A percentile compares a stretch with the other conserved stretches of the same genome.
Evolutionary conservation across 129 eudicot species (phyloP).

Genomic region (Escallonia herrerae): DNA sequence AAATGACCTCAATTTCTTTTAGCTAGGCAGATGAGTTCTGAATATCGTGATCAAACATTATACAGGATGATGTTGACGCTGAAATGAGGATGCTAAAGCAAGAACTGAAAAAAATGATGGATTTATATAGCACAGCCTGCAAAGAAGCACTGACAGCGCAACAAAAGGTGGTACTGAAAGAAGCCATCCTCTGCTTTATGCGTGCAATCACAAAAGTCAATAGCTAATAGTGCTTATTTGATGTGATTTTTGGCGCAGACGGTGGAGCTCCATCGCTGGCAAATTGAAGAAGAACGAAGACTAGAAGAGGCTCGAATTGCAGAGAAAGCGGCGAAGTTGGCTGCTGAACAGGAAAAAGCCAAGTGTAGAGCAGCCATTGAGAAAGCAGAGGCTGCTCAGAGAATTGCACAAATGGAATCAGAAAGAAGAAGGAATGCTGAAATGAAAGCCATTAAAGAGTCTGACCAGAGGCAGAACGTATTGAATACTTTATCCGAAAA

Average conservation of each 20-base stretch:
- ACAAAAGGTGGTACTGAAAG: constrained; percentile 31
- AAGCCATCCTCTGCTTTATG: not conserved
- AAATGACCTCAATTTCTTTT: not conserved
- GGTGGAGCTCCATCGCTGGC: constrained; percentile 56
- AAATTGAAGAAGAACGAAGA: constrained; percentile 43
- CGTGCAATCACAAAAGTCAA: too few relatives aligned
- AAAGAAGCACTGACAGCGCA: constrained; percentile 45
- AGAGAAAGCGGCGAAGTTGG: constrained; percentile 25
- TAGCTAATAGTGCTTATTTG: not conserved
- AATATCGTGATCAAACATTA: not conserved
- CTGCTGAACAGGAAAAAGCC: constrained; percentile 26
- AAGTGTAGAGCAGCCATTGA: constrained; percentile 31
- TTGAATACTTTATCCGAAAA: not conserved
- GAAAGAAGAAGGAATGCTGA: constrained; percentile 32
- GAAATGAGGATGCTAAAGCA: constrained; percentile 56
- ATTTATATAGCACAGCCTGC: constrained; percentile 44
- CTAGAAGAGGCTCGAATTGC: constrained; percentile 31
- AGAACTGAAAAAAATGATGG: constrained; percentile 51
- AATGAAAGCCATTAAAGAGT: constrained; percentile 27
- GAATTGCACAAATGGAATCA: constrained; percentile 32
- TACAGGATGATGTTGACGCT: constrained; percentile 36
- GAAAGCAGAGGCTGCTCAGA: constrained; percentile 34
- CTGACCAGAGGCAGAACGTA: constrained; percentile 7
- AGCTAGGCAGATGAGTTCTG: too few relatives aligned
- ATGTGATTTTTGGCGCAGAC: constrained; percentile 24